phyloP scores from a whole-genome alignment of 2,329 filamentous ascomycete genomes.

The Microdochium trichocladiopsis region DNA sequence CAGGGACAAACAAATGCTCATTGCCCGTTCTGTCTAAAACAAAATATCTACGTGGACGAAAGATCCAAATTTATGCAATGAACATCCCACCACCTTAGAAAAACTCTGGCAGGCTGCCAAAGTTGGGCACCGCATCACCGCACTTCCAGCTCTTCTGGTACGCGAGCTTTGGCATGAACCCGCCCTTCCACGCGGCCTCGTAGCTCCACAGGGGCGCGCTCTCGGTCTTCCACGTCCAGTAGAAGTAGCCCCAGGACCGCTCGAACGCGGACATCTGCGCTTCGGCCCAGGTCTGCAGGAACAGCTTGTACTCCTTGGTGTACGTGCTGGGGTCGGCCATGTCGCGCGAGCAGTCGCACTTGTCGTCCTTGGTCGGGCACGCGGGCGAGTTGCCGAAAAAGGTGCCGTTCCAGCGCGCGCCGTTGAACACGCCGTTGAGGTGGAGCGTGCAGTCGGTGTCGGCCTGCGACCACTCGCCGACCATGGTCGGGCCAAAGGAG shows the following conservation, averaged over 20 bases:
- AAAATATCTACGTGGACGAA: no score
- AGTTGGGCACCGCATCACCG: neutral
- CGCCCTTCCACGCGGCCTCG: conserved; percentile 26
- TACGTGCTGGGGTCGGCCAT: conserved; percentile 23
- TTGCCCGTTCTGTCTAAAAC: no score
- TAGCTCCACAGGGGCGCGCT: conserved; percentile 69
- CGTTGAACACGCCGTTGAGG: conserved; percentile 66
- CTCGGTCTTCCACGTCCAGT: conserved; percentile 78
- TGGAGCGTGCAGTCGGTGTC: conserved; percentile 54
- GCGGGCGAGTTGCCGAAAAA: conserved; percentile 22
- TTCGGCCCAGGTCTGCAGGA: conserved; percentile 60
- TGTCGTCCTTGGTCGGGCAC: conserved; percentile 50
- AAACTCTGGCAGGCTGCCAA: neutral
- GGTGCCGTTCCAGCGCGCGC: conserved; percentile 67
- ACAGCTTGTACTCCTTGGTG: conserved; percentile 54
- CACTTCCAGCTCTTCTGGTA: neutral
- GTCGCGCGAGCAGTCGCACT: conserved; percentile 24
- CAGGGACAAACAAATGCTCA: no score
- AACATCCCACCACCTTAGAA: no score
- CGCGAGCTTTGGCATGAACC: conserved; percentile 6
- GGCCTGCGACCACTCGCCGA: conserved; percentile 72
- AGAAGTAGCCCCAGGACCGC: conserved; percentile 71
- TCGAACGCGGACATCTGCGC: conserved; percentile 73
- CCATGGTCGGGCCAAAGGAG: conserved; percentile 56
- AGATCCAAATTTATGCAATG: no score